Evolutionary conservation across 108 stramenopile species (phyloP).

Genomic region (Cyclotella kingstonii): DNA sequence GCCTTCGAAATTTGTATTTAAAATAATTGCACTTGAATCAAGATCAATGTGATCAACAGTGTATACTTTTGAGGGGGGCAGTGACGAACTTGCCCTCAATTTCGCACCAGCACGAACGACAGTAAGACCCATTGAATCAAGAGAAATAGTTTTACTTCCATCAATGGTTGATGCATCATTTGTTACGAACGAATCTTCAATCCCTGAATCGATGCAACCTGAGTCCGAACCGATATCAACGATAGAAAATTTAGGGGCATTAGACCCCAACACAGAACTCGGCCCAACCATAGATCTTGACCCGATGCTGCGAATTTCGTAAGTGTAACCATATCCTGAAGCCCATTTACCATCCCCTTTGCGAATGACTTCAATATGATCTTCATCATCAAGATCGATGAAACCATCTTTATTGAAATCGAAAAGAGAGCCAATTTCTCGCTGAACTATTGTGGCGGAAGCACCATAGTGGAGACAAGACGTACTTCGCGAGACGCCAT

Average conservation of each 20-base stretch:
- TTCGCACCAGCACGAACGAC: slow-evolving; percentile 29
- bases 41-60: slow-evolving; percentile 31
- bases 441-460: slow-evolving; percentile 50
- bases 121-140: slow-evolving; percentile 3
- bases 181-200: slow-evolving; percentile 43
- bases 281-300: slow-evolving; percentile 29
- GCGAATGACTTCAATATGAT: slow-evolving; percentile 58
- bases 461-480: slow-evolving; percentile 53
- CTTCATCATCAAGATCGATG: slow-evolving; percentile 43
- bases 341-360: slow-evolving; percentile 54
- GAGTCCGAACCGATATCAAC: slow-evolving; percentile 44
- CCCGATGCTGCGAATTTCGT: slow-evolving; percentile 46
- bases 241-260: slow-evolving; percentile 52
- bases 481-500: slow-evolving; percentile 24
- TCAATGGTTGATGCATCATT: slow-evolving; percentile 43
- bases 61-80: slow-evolving; percentile 41
- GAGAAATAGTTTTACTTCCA: slow-evolving; percentile 35
- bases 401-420: slow-evolving; percentile 65
- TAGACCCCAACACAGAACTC: slow-evolving; percentile 54
- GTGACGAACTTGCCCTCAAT: slow-evolving; percentile 30
- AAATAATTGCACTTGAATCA: slow-evolving; percentile 31
- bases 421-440: slow-evolving; percentile 47
- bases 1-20: slow-evolving; percentile 39
- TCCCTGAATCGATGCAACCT: slow-evolving; percentile 65
- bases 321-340: slow-evolving; percentile 71